phyloP scores from a whole-genome alignment of 768 basidiomycete genomes.

The Russula olivacea region DNA sequence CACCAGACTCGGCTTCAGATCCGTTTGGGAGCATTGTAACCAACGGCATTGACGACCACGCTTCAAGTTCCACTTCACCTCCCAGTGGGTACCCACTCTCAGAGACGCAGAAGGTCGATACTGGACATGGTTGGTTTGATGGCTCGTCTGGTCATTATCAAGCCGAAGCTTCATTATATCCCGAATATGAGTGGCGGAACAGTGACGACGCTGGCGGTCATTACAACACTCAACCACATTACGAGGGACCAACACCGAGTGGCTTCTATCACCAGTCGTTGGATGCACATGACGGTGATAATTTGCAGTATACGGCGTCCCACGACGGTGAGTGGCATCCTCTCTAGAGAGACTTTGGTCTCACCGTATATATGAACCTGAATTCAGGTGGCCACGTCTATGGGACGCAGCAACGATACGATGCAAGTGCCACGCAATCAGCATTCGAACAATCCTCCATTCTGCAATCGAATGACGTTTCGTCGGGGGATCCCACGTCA shows the following conservation, averaged over 20 bases:
- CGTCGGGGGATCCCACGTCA: neutral
- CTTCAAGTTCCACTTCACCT: neutral
- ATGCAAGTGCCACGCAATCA: neutral
- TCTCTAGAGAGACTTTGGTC: neutral
- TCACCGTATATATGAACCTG: neutral
- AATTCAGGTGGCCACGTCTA: conserved; percentile 7
- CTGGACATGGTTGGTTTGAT: conserved; percentile 2
- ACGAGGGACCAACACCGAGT: conserved; percentile 4
- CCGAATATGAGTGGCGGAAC: conserved; percentile 14
- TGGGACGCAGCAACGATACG: conserved; percentile 4
- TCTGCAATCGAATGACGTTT: neutral
- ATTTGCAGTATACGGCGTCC: conserved; percentile 6
- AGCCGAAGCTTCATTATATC: neutral
- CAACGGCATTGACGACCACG: conserved; percentile 4
- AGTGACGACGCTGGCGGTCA: neutral
- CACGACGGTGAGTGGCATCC: conserved; percentile 19
- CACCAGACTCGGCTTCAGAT: conserved; percentile 47
- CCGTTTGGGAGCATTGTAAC: conserved; percentile 33
- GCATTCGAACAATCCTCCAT: neutral
- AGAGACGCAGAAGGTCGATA: neutral
- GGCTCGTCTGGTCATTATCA: conserved; percentile 11
- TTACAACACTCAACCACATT: conserved; percentile 12
- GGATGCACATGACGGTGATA: neutral
- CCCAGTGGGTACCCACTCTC: neutral
- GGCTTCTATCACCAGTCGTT: neutral